phyloP scores from a whole-genome alignment of 208 protist species.

The Leishmania gerbilli region DNA sequence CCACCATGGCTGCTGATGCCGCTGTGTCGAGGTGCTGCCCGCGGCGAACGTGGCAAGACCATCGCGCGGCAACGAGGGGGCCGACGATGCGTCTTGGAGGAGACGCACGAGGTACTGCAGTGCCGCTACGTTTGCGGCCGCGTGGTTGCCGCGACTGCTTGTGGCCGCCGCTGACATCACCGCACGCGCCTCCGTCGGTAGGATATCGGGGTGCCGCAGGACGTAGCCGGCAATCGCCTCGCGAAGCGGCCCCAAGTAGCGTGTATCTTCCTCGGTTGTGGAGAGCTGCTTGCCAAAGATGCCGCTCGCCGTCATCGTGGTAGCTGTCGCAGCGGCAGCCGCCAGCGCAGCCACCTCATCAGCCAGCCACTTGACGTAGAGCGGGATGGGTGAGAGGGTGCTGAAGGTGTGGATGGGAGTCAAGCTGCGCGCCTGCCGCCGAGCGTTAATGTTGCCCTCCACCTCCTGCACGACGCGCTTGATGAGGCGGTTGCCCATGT shows the following conservation, averaged over 20 bases:
- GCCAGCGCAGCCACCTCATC: constrained; percentile 51
- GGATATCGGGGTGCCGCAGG: constrained; percentile 26
- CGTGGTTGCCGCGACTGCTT: neutral
- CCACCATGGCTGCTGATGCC: constrained; percentile 45
- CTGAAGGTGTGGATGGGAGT: constrained; percentile 65
- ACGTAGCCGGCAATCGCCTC: constrained; percentile 41
- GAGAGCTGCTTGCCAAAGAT: constrained; percentile 43
- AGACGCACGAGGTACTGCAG: constrained; percentile 28
- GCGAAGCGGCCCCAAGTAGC: constrained; percentile 39
- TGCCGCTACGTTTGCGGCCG: constrained; percentile 13
- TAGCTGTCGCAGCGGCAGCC: neutral
- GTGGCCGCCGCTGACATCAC: neutral
- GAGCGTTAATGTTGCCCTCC: constrained; percentile 65
- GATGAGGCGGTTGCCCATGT: constrained; percentile 88
- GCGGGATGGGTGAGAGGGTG: constrained; percentile 85
- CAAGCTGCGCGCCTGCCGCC: constrained; percentile 32
- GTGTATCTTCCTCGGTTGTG: constrained; percentile 20
- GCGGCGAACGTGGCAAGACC: neutral
- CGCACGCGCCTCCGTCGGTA: constrained; percentile 3
- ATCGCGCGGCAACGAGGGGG: neutral
- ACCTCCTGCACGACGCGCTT: constrained; percentile 86
- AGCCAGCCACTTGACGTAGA: constrained; percentile 74
- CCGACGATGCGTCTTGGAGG: constrained; percentile 1
- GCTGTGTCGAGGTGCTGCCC: neutral
- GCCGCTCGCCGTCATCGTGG: neutral